A percentile compares a stretch with the other conserved stretches of the same genome.
These are phyloP conservation scores for Durusdinium trenchii DNA, from an alignment of 73 alveolate genomes.

Conservation along the genomic window DNA sequence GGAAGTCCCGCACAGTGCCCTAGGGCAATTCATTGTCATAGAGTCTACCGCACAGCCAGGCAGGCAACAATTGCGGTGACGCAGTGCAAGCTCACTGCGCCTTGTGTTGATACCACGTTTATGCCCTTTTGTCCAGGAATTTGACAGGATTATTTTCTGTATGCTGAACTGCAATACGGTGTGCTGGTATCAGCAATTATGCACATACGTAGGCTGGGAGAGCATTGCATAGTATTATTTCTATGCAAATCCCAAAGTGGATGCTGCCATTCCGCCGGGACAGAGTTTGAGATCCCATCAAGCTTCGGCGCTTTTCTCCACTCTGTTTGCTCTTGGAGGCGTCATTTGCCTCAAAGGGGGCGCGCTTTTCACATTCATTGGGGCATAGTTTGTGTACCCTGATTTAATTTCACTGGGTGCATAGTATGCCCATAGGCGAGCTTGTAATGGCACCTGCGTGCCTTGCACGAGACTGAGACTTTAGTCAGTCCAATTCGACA, in stretches of 20 bases:
- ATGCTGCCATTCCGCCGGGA: slow-evolving; percentile 60
- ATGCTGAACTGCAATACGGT: too few species aligned
- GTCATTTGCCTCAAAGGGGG: too few species aligned
- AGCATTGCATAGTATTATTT: too few species aligned
- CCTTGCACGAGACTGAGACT: slow-evolving; percentile 35
- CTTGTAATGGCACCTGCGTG: too few species aligned
- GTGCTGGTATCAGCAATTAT: too few species aligned
- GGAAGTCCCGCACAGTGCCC: slow-evolving; percentile 55
- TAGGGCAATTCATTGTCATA: neutral
- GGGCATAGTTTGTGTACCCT: too few species aligned
- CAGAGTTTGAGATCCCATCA: slow-evolving; percentile 26
- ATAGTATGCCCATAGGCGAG: too few species aligned
- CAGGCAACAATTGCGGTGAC: slow-evolving; percentile 36
- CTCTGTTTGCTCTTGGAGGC: neutral
- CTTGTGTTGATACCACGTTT: neutral
- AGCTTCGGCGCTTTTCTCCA: neutral
- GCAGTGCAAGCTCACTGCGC: slow-evolving; percentile 60
- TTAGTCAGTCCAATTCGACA: slow-evolving; percentile 20
- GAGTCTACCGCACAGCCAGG: slow-evolving; percentile 23
- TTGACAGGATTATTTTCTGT: too few species aligned
- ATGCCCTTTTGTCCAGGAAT: too few species aligned
- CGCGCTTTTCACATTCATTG: too few species aligned
- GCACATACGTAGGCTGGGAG: too few species aligned
- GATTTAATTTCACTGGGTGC: too few species aligned
- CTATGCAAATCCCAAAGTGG: slow-evolving; percentile 49